These are phyloP conservation scores for Tetrahymena elliotti DNA, from an alignment of 73 alveolate species.

Conservation along the genomic window DNA sequence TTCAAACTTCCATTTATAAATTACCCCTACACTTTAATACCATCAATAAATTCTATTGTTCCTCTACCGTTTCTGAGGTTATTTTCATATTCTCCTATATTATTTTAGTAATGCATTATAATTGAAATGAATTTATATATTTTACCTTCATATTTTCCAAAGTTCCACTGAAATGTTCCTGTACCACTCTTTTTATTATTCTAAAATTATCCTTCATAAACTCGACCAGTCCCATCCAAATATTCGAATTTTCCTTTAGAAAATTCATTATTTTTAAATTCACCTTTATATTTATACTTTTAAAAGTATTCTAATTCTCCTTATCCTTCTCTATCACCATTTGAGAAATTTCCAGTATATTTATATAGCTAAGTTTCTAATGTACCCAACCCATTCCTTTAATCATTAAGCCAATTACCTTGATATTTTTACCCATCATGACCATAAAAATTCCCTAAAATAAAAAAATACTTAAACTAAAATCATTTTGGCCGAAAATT, in stretches of 20 bases:
- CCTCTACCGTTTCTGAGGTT: background rate
- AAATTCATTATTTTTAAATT: background rate
- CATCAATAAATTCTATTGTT: background rate
- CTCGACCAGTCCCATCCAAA: background rate
- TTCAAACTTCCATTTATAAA: background rate
- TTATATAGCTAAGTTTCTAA: background rate
- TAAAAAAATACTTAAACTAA: background rate
- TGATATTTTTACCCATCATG: background rate
- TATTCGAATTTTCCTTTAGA: background rate
- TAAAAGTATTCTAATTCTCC: background rate
- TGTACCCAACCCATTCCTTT: background rate
- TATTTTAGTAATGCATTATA: background rate
- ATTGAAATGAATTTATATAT: background rate
- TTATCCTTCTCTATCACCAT: background rate
- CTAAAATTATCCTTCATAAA: background rate
- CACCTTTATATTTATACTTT: background rate
- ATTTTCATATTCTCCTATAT: background rate
- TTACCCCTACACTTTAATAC: background rate
- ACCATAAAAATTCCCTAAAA: background rate
- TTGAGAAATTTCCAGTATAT: background rate
- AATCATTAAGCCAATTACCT: background rate
- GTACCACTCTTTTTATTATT: background rate
- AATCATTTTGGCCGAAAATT: background rate
- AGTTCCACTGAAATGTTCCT: background rate
- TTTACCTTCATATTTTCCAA: background rate